phyloP scores from a whole-genome alignment of 2,329 filamentous ascomycete genomes.

The Xylogone sp. region DNA sequence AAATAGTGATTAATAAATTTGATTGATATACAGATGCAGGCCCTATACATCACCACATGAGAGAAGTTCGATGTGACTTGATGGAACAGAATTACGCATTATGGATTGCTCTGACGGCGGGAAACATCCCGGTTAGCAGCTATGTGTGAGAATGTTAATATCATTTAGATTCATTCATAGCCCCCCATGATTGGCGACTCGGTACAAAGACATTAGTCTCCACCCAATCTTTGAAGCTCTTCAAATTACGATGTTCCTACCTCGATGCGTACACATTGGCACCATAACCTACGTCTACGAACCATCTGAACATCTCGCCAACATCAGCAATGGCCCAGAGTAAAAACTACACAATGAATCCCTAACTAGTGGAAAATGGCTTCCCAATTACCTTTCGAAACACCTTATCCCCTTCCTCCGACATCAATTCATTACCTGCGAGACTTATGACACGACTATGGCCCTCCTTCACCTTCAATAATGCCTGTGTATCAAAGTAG shows the following conservation, averaged over 20 bases:
- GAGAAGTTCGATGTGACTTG: too few species aligned
- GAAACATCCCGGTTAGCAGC: too few species aligned
- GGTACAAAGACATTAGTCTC: constrained; percentile 27
- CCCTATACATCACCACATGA: too few species aligned
- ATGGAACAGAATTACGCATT: too few species aligned
- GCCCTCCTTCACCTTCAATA: constrained; percentile 34
- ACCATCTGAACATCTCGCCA: constrained; percentile 26
- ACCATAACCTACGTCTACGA: constrained; percentile 21
- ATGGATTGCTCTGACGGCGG: too few species aligned
- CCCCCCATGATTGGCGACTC: too few species aligned
- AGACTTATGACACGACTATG: constrained; percentile 34
- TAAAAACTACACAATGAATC: constrained; percentile 17
- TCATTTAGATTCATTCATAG: too few species aligned
- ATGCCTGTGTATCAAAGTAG: constrained; percentile 39
- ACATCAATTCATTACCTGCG: constrained; percentile 42
- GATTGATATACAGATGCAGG: too few species aligned
- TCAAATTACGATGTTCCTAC: constrained; percentile 37
- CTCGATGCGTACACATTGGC: constrained; percentile 34
- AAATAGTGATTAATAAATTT: too few species aligned
- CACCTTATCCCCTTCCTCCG: constrained; percentile 25
- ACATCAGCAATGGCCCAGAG: constrained; percentile 22
- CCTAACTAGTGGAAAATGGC: constrained; percentile 22
- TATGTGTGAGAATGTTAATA: too few species aligned
- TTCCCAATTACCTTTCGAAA: constrained; percentile 26
- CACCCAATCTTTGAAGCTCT: constrained; percentile 41